Conservation (phyloP, 1,284 basidiomycete species). For the Austropuccinia psidii region DNA sequence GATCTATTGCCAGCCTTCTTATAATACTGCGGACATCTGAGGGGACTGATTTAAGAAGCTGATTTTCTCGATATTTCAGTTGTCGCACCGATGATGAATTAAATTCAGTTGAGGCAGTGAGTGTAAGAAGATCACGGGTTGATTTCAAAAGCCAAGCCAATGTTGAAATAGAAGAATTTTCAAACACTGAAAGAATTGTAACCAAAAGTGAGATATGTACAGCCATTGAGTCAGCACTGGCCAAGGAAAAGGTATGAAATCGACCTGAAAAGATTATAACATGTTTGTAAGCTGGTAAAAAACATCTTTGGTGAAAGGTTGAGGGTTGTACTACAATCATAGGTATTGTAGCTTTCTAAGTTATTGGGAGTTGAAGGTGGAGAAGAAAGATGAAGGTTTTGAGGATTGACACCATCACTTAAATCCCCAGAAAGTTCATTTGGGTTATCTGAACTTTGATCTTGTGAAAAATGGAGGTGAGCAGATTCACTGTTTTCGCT, state of each 20-base stretch:
- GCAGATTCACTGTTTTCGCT: no score
- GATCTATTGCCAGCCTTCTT: not conserved
- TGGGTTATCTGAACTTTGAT: no score
- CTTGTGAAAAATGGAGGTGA: no score
- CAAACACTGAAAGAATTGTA: constrained; percentile 5
- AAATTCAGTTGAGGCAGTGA: not conserved
- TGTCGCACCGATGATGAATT: not conserved
- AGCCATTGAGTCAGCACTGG: not conserved
- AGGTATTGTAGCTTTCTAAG: no score
- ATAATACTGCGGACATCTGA: constrained; percentile 1
- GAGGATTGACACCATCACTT: no score
- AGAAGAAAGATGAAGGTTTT: no score
- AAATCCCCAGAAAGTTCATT: no score
- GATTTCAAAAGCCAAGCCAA: constrained; percentile 26
- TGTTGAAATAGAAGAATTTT: not conserved
- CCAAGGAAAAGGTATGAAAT: not conserved
- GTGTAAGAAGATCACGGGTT: not conserved
- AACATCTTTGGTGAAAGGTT: no score
- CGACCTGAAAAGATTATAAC: constrained; percentile 8
- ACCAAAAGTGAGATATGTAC: constrained; percentile 14
- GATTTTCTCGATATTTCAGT: not conserved
- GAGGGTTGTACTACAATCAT: no score
- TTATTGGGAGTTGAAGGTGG: no score
- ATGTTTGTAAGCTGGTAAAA: no score
- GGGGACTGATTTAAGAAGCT: not conserved